Evolutionary conservation across 1,284 basidiomycete genomes (phyloP).

Genomic region (Papiliotrema laurentii): DNA sequence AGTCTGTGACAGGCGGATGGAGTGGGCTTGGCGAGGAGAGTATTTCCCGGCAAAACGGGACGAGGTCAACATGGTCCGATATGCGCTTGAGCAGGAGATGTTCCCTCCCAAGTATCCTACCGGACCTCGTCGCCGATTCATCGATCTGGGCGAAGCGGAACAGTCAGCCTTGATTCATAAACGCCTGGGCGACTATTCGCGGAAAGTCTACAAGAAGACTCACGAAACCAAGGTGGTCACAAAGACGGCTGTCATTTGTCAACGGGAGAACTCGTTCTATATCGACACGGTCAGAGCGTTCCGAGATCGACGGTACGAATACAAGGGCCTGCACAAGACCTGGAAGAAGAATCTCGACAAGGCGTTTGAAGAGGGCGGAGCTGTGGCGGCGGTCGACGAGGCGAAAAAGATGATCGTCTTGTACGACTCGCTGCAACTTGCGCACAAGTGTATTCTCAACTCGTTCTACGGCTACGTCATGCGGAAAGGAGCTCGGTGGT

Average conservation of each 20-base stretch:
- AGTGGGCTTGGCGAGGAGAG: slow-evolving; percentile 99
- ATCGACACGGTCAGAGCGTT: slow-evolving; percentile 97
- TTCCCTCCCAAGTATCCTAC: slow-evolving; percentile 80
- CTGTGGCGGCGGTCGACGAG: slow-evolving; percentile 84
- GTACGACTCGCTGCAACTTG: slow-evolving; percentile 98
- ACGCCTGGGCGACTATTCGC: slow-evolving; percentile 94
- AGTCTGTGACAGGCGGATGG: slow-evolving; percentile 85
- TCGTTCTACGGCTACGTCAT: slow-evolving; percentile 99
- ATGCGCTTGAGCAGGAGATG: slow-evolving; percentile 89
- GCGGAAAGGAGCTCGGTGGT: slow-evolving; percentile 99
- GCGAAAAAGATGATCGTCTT: slow-evolving; percentile 99
- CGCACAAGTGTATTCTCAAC: slow-evolving; percentile 99
- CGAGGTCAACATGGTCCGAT: slow-evolving; percentile 99
- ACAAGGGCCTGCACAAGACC: slow-evolving; percentile 97
- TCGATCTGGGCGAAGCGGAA: slow-evolving; percentile 79
- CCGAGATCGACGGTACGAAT: slow-evolving; percentile 96
- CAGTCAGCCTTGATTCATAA: slow-evolving; percentile 92
- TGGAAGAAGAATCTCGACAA: slow-evolving; percentile 99
- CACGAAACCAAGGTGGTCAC: slow-evolving; percentile 97
- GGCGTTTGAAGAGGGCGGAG: slow-evolving; percentile 61
- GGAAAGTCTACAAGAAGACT: slow-evolving; percentile 98
- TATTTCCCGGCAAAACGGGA: slow-evolving; percentile 97
- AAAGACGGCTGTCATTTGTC: slow-evolving; percentile 93
- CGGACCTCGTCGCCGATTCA: slow-evolving; percentile 71
- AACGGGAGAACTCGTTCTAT: slow-evolving; percentile 98